Evolutionary conservation across 768 basidiomycete species (phyloP).

Genomic region (Psilocybe tampanensis): DNA sequence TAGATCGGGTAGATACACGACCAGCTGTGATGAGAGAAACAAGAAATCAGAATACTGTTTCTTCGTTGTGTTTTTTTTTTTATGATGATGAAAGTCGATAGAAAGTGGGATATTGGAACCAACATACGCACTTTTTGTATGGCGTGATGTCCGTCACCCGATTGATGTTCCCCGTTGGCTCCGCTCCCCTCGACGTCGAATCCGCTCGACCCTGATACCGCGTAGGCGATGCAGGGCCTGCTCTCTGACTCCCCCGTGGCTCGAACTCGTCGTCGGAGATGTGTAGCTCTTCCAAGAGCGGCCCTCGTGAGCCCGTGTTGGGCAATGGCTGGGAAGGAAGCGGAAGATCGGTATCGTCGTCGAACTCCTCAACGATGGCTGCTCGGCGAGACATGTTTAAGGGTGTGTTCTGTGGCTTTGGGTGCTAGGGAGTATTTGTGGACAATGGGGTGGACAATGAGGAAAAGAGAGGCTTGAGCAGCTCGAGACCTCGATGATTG

Average conservation of each 20-base stretch:
- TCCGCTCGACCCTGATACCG: constrained; percentile 22
- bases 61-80: background rate
- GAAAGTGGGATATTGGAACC: constrained; percentile 1
- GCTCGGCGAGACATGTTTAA: constrained; percentile 68
- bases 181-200: constrained; percentile 25
- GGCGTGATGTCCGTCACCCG: constrained; percentile 74
- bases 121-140: constrained; percentile 70
- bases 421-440: constrained; percentile 5
- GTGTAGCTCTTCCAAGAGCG: constrained; percentile 77
- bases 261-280: constrained; percentile 54
- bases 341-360: constrained; percentile 93
- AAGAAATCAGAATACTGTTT: background rate
- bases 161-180: constrained; percentile 31
- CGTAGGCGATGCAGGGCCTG: constrained; percentile 61
- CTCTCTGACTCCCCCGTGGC: constrained; percentile 29
- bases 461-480: background rate
- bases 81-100: background rate
- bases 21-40: constrained; percentile 62
- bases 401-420: constrained; percentile 7
- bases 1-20: constrained; percentile 96
- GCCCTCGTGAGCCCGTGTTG: constrained; percentile 67
- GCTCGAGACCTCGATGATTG: background rate
- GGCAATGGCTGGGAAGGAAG: constrained; percentile 70
- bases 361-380: constrained; percentile 79
- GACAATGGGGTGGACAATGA: constrained; percentile 1